A percentile compares a stretch with the other conserved stretches of the same genome.
phyloP scores from a whole-genome alignment of 2,329 filamentous ascomycete genomes.

The Dendryphion nanum region DNA sequence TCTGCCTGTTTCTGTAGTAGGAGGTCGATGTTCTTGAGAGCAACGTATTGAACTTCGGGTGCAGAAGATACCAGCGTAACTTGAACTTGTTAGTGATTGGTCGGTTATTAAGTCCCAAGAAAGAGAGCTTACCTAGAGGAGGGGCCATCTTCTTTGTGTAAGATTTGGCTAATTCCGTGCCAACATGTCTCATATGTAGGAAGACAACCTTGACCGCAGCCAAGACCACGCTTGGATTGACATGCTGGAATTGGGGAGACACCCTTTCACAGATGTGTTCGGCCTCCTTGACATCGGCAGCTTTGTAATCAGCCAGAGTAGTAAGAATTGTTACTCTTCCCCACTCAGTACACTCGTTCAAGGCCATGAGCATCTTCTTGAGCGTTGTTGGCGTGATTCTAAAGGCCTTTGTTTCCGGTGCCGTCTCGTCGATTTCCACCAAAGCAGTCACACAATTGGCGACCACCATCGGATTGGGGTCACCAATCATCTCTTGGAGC shows the following conservation, averaged over 20 bases:
- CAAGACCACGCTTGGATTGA: slow-evolving; percentile 93
- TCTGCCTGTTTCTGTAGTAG: slow-evolving; percentile 94
- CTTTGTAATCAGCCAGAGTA: slow-evolving; percentile 83
- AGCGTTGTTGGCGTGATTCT: slow-evolving; percentile 77
- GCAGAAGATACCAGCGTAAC: slow-evolving; percentile 94
- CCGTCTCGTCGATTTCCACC: slow-evolving; percentile 84
- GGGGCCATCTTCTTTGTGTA: slow-evolving; percentile 99
- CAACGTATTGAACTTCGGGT: slow-evolving; percentile 97
- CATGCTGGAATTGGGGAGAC: slow-evolving; percentile 95
- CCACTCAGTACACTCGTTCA: slow-evolving; percentile 99
- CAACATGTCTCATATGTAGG: slow-evolving; percentile 86
- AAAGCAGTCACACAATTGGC: slow-evolving; percentile 95
- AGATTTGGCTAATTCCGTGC: slow-evolving; percentile 72
- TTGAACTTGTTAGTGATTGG: slow-evolving; percentile 35
- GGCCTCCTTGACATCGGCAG: slow-evolving; percentile 87
- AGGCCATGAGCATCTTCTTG: slow-evolving; percentile 93
- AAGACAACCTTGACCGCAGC: slow-evolving; percentile 99
- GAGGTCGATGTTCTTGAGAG: slow-evolving; percentile 91
- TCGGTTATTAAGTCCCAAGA: background rate
- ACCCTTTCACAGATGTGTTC: slow-evolving; percentile 98
- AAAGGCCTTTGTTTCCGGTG: slow-evolving; percentile 85
- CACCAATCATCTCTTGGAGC: slow-evolving; percentile 91
- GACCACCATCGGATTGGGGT: slow-evolving; percentile 98
- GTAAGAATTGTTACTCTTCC: slow-evolving; percentile 90
- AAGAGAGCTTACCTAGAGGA: slow-evolving; percentile 70